These are phyloP conservation scores for Nemania serpens DNA, from an alignment of 2,329 filamentous ascomycete species.

Conservation along the genomic window DNA sequence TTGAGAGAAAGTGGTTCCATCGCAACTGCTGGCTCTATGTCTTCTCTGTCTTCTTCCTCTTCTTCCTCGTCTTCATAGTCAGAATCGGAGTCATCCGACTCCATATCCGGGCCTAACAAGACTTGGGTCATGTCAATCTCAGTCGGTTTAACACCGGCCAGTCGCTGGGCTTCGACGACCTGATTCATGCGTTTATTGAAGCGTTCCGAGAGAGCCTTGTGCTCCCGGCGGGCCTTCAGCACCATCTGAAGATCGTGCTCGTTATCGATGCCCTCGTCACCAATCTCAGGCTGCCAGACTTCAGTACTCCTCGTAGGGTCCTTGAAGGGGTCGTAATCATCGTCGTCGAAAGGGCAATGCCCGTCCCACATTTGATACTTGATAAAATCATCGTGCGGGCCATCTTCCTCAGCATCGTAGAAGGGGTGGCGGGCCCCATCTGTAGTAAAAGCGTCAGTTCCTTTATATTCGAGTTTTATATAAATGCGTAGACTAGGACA, in stretches of 20 bases:
- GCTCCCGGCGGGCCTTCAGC: slow-evolving; percentile 14
- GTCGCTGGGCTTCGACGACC: background rate
- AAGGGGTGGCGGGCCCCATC: slow-evolving; percentile 11
- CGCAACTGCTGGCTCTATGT: background rate
- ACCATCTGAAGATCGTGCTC: slow-evolving; percentile 28
- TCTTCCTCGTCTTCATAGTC: background rate
- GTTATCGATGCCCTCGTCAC: slow-evolving; percentile 30
- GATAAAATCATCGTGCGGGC: slow-evolving; percentile 10
- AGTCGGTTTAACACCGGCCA: background rate
- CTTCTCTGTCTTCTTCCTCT: background rate
- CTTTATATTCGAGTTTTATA: too few relatives aligned
- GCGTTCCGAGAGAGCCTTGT: background rate
- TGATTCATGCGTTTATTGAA: background rate
- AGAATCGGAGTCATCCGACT: background rate
- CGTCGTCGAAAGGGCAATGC: slow-evolving; percentile 14
- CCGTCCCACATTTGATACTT: slow-evolving; percentile 15
- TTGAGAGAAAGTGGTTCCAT: too few relatives aligned
- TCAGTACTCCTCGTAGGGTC: slow-evolving; percentile 20
- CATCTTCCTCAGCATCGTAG: slow-evolving; percentile 22
- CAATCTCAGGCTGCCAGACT: slow-evolving; percentile 29
- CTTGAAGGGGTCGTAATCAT: slow-evolving; percentile 13
- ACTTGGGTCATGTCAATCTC: slow-evolving; percentile 1
- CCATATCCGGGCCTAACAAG: background rate
- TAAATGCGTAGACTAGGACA: background rate
- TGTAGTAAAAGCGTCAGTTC: background rate